A percentile compares a stretch with the other conserved stretches of the same genome.
phyloP scores from a whole-genome alignment of 2,329 filamentous ascomycete genomes.

The Rachicladosporium sp. region DNA sequence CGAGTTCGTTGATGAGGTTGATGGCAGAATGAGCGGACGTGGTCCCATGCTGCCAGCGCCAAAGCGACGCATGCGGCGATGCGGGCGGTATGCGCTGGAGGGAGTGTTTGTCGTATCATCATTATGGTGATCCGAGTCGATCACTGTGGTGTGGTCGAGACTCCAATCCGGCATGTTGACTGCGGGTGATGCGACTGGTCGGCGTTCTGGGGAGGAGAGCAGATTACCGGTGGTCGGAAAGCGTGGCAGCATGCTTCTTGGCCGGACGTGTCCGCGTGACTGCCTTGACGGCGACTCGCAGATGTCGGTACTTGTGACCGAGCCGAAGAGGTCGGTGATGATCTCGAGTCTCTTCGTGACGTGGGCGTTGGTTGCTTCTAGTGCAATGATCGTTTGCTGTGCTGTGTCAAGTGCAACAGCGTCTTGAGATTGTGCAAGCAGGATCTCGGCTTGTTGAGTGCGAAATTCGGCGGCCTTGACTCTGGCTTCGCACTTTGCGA shows the following conservation, averaged over 20 bases:
- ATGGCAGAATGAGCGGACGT: slow-evolving; percentile 23
- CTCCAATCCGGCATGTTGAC: not conserved
- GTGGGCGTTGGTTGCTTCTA: slow-evolving; percentile 24
- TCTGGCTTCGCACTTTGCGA: too few species aligned
- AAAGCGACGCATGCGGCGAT: slow-evolving; percentile 23
- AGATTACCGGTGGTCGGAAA: slow-evolving; percentile 23
- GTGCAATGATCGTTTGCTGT: not conserved
- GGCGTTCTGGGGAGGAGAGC: slow-evolving; percentile 15
- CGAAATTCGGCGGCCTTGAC: too few species aligned
- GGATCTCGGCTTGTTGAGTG: too few species aligned
- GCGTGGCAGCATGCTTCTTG: slow-evolving; percentile 23
- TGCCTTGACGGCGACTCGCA: slow-evolving; percentile 12
- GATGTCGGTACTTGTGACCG: slow-evolving; percentile 25
- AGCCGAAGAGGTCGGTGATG: slow-evolving; percentile 25
- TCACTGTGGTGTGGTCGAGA: not conserved
- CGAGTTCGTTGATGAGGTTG: slow-evolving; percentile 12
- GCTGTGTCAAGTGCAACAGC: too few species aligned
- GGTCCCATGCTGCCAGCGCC: slow-evolving; percentile 22
- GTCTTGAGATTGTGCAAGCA: too few species aligned
- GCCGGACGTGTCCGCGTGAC: slow-evolving; percentile 8
- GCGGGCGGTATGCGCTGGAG: slow-evolving; percentile 1
- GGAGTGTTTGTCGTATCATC: not conserved
- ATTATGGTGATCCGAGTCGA: not conserved
- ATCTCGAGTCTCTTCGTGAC: slow-evolving; percentile 27
- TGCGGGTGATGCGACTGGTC: slow-evolving; percentile 6